These are phyloP conservation scores for Ceratobasidium sp. DNA, from an alignment of 1,284 basidiomycete species.

Conservation along the genomic window DNA sequence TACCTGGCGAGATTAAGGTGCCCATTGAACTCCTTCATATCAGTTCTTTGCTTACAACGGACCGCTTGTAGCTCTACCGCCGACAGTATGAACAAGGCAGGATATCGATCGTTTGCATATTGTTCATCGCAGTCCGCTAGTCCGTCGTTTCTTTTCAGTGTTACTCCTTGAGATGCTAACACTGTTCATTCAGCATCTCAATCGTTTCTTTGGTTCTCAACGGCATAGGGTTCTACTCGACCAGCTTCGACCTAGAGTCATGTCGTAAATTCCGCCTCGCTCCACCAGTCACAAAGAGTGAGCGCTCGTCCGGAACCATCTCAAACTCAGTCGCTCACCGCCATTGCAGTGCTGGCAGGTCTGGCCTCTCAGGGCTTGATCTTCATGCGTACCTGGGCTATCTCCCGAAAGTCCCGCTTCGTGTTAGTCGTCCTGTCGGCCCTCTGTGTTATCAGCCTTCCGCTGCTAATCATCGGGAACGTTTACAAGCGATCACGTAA, in stretches of 20 bases:
- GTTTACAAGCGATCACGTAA: conserved; percentile 29
- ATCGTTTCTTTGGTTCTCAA: conserved; percentile 20
- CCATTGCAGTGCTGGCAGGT: conserved; percentile 18
- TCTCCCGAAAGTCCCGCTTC: conserved; percentile 20
- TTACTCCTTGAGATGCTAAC: neutral
- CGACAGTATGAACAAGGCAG: conserved; percentile 11
- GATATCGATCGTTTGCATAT: conserved; percentile 21
- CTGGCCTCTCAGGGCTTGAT: conserved; percentile 31
- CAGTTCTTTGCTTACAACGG: neutral
- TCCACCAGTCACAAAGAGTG: conserved; percentile 31
- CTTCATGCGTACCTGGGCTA: conserved; percentile 27
- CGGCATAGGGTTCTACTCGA: conserved; percentile 27
- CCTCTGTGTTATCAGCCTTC: conserved; percentile 9
- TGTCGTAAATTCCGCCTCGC: conserved; percentile 15
- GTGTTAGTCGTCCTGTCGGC: conserved; percentile 11
- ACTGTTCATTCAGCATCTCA: neutral
- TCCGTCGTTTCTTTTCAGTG: neutral
- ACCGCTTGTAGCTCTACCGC: conserved; percentile 3
- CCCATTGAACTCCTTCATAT: neutral
- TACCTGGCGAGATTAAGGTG: conserved; percentile 33
- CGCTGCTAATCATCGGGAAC: conserved; percentile 22
- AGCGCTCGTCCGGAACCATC: neutral
- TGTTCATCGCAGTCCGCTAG: conserved; percentile 32
- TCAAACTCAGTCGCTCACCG: neutral
- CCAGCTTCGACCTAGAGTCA: conserved; percentile 4